Conservation (phyloP, 2,329 filamentous ascomycete species). For the Aspergillus sp. region DNA sequence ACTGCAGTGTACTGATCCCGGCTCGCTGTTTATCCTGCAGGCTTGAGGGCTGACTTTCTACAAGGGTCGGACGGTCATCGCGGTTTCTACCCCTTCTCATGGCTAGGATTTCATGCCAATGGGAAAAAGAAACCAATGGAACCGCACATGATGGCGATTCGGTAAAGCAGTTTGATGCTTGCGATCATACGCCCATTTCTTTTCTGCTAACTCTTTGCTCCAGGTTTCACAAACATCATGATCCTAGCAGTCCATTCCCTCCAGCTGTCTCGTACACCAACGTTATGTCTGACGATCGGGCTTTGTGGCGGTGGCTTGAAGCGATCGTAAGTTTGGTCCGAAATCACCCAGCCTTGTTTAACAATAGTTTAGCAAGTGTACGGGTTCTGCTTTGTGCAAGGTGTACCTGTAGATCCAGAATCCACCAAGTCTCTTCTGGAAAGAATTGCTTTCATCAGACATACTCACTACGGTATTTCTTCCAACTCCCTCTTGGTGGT, state of each 20-base stretch:
- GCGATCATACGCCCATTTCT: background rate
- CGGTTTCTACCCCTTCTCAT: constrained; percentile 66
- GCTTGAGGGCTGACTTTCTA: constrained; percentile 10
- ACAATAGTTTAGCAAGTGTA: constrained; percentile 54
- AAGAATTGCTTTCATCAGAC: constrained; percentile 80
- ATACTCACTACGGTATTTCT: constrained; percentile 83
- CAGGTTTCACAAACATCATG: constrained; percentile 42
- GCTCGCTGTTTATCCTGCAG: constrained; percentile 5
- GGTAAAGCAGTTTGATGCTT: background rate
- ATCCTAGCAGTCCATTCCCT: constrained; percentile 42
- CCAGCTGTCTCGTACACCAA: constrained; percentile 62
- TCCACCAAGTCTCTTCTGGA: constrained; percentile 74
- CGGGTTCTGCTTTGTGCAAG: constrained; percentile 76
- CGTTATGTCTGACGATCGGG: constrained; percentile 58
- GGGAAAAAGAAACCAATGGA: background rate
- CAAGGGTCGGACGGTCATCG: constrained; percentile 68
- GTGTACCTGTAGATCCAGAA: constrained; percentile 66
- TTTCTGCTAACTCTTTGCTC: background rate
- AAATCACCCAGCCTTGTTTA: constrained; percentile 5
- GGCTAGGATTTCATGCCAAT: constrained; percentile 53
- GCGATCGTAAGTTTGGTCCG: constrained; percentile 50
- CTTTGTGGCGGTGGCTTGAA: constrained; percentile 62
- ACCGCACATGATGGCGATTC: background rate
- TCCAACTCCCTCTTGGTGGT: background rate
- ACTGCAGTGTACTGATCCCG: constrained; percentile 50